A percentile compares a stretch with the other conserved stretches of the same genome.
Conservation (phyloP, 2,329 filamentous ascomycete genomes). For the Didymella glomerata region DNA sequence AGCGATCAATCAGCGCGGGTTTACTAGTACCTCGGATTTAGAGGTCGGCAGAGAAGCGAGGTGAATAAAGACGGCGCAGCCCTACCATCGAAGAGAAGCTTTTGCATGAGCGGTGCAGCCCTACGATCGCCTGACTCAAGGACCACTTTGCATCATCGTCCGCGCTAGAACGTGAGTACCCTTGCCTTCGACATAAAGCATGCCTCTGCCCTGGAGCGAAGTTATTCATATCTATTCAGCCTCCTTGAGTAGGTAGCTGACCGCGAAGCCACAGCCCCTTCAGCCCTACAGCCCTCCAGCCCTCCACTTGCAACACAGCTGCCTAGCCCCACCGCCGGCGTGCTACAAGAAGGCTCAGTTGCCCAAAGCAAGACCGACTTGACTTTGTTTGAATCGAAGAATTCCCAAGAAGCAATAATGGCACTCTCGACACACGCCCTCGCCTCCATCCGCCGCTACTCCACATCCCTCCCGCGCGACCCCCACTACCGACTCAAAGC, state of each 20-base stretch:
- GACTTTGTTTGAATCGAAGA: neutral
- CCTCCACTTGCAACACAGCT: constrained; percentile 1
- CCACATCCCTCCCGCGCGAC: constrained; percentile 45
- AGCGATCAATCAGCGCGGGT: constrained; percentile 2
- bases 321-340: constrained; percentile 2
- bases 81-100: constrained; percentile 13
- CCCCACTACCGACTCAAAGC: constrained; percentile 49
- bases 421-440: constrained; percentile 43
- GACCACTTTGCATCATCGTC: constrained; percentile 17
- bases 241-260: constrained; percentile 1
- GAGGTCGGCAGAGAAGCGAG: neutral
- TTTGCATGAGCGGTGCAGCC: constrained; percentile 4
- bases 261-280: constrained; percentile 1
- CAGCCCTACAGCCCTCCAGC: constrained; percentile 11
- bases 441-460: constrained; percentile 48
- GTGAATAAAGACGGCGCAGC: neutral
- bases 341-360: neutral
- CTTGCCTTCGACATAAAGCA: constrained; percentile 11
- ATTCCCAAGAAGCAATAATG: constrained; percentile 30
- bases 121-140: constrained; percentile 8
- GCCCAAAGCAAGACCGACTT: neutral
- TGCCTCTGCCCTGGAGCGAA: neutral
- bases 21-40: neutral
- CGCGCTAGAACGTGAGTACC: constrained; percentile 8
- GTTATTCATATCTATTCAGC: constrained; percentile 1